Conservation (phyloP, 1,284 basidiomycete species). For the Boletus holoroseus region DNA sequence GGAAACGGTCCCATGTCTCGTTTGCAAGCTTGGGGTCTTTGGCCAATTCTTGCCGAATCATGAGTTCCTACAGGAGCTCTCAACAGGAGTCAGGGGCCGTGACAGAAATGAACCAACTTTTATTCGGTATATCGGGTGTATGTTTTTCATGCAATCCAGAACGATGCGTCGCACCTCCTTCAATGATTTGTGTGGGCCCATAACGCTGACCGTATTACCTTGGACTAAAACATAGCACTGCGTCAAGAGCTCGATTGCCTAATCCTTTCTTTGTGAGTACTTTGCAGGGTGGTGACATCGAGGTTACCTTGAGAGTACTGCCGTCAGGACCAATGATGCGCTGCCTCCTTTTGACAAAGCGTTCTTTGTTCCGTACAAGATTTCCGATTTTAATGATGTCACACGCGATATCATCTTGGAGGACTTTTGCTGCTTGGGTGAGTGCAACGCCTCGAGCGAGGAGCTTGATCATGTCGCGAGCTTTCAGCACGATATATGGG, state of each 20-base stretch:
- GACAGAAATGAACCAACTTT: conserved; percentile 52
- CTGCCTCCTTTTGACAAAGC: conserved; percentile 95
- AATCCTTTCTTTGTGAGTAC: conserved; percentile 14
- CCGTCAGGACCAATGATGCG: conserved; percentile 97
- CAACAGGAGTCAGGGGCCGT: conserved; percentile 3
- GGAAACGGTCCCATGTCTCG: conserved; percentile 96
- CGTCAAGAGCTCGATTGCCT: conserved; percentile 97
- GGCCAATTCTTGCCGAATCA: conserved; percentile 97
- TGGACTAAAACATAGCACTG: conserved; percentile 98
- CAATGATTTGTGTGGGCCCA: conserved; percentile 92
- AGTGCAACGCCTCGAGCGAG: conserved; percentile 87
- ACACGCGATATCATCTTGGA: conserved; percentile 88
- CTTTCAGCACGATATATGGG: conserved; percentile 94
- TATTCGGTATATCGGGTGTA: conserved; percentile 99
- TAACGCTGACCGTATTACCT: conserved; percentile 95
- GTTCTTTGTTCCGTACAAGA: conserved; percentile 91
- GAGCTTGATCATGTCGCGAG: conserved; percentile 92
- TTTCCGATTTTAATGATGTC: conserved; percentile 99
- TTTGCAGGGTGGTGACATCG: not conserved
- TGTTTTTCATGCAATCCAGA: conserved; percentile 98
- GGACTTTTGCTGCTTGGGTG: conserved; percentile 82
- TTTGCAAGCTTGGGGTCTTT: conserved; percentile 95
- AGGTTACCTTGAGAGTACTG: conserved; percentile 80
- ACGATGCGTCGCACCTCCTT: conserved; percentile 96
- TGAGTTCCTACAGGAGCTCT: conserved; percentile 71